A percentile compares a stretch with the other conserved stretches of the same genome.
phyloP scores from a whole-genome alignment of 2,329 filamentous ascomycete species.

The Fusarium sp. region DNA sequence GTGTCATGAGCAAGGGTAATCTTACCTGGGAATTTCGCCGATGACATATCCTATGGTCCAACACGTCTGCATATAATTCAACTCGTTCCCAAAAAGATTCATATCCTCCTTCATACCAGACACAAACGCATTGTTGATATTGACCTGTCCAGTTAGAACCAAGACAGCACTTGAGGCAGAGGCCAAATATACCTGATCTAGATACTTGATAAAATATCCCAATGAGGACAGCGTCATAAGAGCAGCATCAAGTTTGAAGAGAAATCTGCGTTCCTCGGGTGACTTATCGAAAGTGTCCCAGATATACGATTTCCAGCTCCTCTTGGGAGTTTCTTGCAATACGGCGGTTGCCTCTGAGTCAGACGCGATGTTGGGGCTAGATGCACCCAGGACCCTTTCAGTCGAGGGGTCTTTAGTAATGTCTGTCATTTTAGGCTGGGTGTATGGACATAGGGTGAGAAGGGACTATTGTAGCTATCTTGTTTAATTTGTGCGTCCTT shows the following conservation, averaged over 20 bases:
- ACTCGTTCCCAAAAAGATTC: slow-evolving; percentile 55
- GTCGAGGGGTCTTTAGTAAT: neutral
- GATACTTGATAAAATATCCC: slow-evolving; percentile 56
- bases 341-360: slow-evolving; percentile 18
- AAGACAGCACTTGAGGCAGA: rapidly evolving
- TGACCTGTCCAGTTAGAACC: slow-evolving; percentile 16
- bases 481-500: too few relatives aligned
- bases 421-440: neutral
- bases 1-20: rapidly evolving
- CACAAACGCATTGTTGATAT: slow-evolving; percentile 50
- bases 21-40: slow-evolving; percentile 53
- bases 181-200: slow-evolving; percentile 48
- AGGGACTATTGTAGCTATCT: too few relatives aligned
- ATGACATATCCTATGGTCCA: slow-evolving; percentile 73
- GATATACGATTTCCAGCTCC: slow-evolving; percentile 59
- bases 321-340: slow-evolving; percentile 22
- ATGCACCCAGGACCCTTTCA: neutral
- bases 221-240: slow-evolving; percentile 54
- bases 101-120: slow-evolving; percentile 65
- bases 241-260: slow-evolving; percentile 59
- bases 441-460: too few relatives aligned
- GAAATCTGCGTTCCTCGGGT: slow-evolving; percentile 55
- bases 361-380: neutral
- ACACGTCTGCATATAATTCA: slow-evolving; percentile 65
- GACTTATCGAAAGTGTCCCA: slow-evolving; percentile 63